Percentiles rank a stretch among this genome's conserved stretches.
These are phyloP conservation scores for Tetracentron sinense DNA, from an alignment of 164 flowering plant species.

Conservation along the genomic window DNA sequence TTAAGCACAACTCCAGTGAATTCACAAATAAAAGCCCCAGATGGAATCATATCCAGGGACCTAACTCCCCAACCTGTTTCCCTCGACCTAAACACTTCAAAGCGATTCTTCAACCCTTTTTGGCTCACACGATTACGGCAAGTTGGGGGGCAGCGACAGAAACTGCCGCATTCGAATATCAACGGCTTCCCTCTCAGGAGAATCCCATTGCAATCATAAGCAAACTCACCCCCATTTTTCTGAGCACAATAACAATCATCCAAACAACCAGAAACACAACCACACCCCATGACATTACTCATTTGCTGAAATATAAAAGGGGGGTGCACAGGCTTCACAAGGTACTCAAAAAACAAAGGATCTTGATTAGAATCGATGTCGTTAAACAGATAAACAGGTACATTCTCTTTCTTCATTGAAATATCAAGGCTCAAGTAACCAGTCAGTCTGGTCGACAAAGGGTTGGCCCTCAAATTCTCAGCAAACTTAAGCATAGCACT, in stretches of 20 bases:
- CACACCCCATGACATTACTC: conserved; percentile 43
- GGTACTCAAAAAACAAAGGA: conserved; percentile 63
- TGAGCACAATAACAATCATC: conserved; percentile 54
- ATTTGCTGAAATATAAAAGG: conserved; percentile 31
- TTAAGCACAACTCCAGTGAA: conserved; percentile 71
- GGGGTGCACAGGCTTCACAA: conserved; percentile 48
- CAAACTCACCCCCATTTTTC: conserved; percentile 78
- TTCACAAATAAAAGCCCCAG: conserved; percentile 81
- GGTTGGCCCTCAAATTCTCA: conserved; percentile 37
- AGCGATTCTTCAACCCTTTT: conserved; percentile 45
- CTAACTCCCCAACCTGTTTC: conserved; percentile 88
- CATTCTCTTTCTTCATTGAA: conserved; percentile 56
- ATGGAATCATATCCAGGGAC: conserved; percentile 66
- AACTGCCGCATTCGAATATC: conserved; percentile 74
- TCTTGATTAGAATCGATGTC: conserved; percentile 62
- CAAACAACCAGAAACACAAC: conserved; percentile 51
- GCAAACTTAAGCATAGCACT: conserved; percentile 60
- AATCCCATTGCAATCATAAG: conserved; percentile 66
- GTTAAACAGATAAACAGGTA: conserved; percentile 66
- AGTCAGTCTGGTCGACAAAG: conserved; percentile 43
- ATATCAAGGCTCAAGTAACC: conserved; percentile 71
- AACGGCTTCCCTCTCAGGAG: conserved; percentile 77
- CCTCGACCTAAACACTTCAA: conserved; percentile 73
- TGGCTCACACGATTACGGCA: conserved; percentile 74
- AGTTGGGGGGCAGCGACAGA: conserved; percentile 60